Evolutionary conservation across 805 yeast genomes (phyloP).

Genomic region (Grigorovia humatica): DNA sequence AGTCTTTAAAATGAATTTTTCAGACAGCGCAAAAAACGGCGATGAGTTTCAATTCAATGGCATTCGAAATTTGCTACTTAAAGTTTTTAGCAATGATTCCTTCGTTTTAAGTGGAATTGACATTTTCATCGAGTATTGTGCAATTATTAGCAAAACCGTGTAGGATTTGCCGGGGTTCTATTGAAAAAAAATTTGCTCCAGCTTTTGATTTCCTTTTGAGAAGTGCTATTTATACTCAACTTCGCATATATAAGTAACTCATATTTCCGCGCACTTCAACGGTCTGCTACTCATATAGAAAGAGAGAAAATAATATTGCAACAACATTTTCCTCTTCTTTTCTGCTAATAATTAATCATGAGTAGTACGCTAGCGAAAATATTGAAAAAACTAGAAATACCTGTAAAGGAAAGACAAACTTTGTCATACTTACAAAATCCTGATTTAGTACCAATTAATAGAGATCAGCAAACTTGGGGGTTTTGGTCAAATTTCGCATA

Average conservation of each 20-base stretch:
- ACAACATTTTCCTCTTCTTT: neutral
- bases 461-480: conserved; percentile 30
- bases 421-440: conserved; percentile 27
- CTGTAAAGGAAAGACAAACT: conserved; percentile 24
- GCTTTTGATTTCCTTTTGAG: neutral
- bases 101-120: too few relatives aligned
- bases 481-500: conserved; percentile 33
- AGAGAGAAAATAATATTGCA: neutral
- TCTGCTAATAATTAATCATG: neutral
- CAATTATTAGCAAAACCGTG: too few relatives aligned
- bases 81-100: too few relatives aligned
- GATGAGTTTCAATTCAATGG: too few relatives aligned
- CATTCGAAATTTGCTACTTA: too few relatives aligned
- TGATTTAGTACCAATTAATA: conserved; percentile 25
- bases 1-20: too few relatives aligned
- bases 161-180: neutral
- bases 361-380: neutral
- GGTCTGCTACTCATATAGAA: neutral
- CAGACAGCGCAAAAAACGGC: neutral
- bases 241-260: neutral
- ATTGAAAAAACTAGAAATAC: conserved; percentile 22
- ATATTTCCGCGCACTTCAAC: neutral
- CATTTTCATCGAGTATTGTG: too few relatives aligned
- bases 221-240: too few relatives aligned
- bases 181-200: neutral